Conservation (phyloP, 148 eudicot genomes). For the Heliamphora exappendiculata region DNA sequence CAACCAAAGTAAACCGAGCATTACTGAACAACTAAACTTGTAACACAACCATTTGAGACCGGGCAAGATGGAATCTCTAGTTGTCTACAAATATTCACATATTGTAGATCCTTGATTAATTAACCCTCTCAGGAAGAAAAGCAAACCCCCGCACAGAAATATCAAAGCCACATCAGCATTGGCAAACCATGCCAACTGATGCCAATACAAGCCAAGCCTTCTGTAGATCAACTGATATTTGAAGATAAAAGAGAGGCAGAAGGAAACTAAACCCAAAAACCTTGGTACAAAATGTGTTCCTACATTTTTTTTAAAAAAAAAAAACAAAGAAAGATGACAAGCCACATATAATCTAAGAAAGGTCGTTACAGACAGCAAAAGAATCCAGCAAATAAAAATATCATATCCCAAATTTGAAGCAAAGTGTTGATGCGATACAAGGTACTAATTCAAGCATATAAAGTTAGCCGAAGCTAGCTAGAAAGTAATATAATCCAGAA, state of each 20-base stretch:
- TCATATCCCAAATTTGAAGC: not conserved
- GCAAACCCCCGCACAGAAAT: too few species aligned
- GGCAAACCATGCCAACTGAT: not conserved
- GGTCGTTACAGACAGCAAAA: not conserved
- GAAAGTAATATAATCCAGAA: not conserved
- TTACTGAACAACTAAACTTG: too few species aligned
- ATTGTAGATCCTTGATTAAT: too few species aligned
- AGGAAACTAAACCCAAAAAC: too few species aligned
- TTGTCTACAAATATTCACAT: too few species aligned
- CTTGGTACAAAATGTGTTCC: too few species aligned
- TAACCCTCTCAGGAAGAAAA: too few species aligned
- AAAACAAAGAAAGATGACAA: not conserved
- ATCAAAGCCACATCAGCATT: not conserved
- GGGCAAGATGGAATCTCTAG: too few species aligned
- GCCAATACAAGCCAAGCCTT: not conserved
- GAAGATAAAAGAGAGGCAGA: not conserved
- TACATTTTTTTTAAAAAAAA: not conserved
- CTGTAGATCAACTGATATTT: too few species aligned
- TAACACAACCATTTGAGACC: too few species aligned
- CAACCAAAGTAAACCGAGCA: too few species aligned
- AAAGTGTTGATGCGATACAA: not conserved
- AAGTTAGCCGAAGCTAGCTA: not conserved
- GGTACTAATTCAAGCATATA: not conserved
- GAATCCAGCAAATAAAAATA: not conserved
- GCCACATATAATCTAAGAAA: not conserved